A percentile compares a stretch with the other conserved stretches of the same genome.
Evolutionary conservation across 805 yeast genomes (phyloP).

Genomic region (Yarrowia yakushimensis): DNA sequence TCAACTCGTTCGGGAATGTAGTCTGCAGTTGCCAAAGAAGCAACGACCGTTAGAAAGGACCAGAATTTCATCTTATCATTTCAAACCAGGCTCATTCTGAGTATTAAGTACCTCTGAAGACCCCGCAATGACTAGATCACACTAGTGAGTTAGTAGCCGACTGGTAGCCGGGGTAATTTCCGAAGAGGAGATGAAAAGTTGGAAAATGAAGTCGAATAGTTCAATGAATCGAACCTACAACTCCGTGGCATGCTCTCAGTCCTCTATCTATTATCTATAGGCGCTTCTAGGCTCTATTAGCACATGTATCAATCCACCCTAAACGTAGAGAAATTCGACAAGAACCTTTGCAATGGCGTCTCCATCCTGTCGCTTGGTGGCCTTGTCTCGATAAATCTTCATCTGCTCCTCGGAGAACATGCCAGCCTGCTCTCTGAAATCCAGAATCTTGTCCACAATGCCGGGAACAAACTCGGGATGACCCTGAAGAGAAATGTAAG

Average conservation of each 20-base stretch:
- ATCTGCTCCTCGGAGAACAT: conserved; percentile 29
- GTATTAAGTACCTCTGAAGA: background rate
- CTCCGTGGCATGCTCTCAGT: too few species aligned
- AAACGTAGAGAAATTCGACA: conserved; percentile 28
- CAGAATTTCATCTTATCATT: background rate
- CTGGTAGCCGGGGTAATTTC: background rate
- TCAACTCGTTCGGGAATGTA: background rate
- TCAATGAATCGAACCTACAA: too few species aligned
- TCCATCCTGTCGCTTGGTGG: conserved; percentile 29
- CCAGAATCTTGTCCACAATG: conserved; percentile 28
- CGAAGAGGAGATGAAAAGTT: too few species aligned
- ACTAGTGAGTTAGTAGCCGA: background rate
- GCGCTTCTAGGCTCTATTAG: too few species aligned
- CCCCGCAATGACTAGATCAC: background rate
- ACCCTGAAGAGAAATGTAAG: conserved; percentile 73
- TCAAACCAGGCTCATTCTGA: too few species aligned
- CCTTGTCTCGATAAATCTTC: conserved; percentile 9
- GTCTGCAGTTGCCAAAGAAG: background rate
- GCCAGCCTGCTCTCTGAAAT: conserved; percentile 23
- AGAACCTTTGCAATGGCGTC: conserved; percentile 29
- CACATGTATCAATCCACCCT: too few species aligned
- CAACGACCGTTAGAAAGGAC: background rate
- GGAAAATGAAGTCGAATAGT: too few species aligned
- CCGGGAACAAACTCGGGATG: conserved; percentile 74
- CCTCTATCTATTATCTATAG: too few species aligned